Evolutionary conservation across 192 early-diverging fungal genomes (phyloP).

Genomic region (Martensiomyces pterosporus): DNA sequence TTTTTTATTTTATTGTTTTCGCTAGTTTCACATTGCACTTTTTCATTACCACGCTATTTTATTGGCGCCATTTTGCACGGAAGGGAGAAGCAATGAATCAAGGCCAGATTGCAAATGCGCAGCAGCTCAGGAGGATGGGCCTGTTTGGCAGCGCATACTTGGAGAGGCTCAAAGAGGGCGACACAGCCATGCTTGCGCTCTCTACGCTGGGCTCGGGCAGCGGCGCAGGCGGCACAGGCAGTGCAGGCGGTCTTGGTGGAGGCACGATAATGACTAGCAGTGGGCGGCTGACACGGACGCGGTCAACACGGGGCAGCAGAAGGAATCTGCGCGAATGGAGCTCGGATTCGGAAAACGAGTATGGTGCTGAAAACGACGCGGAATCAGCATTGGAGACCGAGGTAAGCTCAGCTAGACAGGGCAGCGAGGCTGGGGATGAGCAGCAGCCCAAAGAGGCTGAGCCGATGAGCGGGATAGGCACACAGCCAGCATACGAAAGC

Average conservation of each 20-base stretch:
- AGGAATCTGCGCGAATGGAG: conserved; percentile 50
- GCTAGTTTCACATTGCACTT: too few species aligned
- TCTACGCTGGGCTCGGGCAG: conserved; percentile 21
- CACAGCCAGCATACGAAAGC: conserved; percentile 26
- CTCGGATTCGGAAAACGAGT: conserved; percentile 47
- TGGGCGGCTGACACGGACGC: conserved; percentile 11
- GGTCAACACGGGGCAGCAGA: conserved; percentile 41
- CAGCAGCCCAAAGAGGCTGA: conserved; percentile 19
- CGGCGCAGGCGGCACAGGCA: neutral
- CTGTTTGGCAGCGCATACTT: conserved; percentile 40
- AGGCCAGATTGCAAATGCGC: conserved; percentile 5
- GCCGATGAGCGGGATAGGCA: conserved; percentile 40
- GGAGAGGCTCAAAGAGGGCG: conserved; percentile 47
- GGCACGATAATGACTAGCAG: conserved; percentile 15
- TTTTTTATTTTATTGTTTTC: too few species aligned
- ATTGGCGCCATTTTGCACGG: too few species aligned
- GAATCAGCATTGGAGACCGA: conserved; percentile 46
- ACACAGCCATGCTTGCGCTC: conserved; percentile 44
- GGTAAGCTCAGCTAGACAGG: conserved; percentile 34
- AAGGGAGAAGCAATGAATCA: too few species aligned
- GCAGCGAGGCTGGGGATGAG: conserved; percentile 30
- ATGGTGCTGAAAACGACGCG: conserved; percentile 30
- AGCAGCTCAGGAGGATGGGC: conserved; percentile 24
- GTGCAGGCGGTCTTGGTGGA: conserved; percentile 7
- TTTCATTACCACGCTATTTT: too few species aligned